These are phyloP conservation scores for Forsythia suspensa DNA, from an alignment of 257 asterid species.

Conservation along the genomic window DNA sequence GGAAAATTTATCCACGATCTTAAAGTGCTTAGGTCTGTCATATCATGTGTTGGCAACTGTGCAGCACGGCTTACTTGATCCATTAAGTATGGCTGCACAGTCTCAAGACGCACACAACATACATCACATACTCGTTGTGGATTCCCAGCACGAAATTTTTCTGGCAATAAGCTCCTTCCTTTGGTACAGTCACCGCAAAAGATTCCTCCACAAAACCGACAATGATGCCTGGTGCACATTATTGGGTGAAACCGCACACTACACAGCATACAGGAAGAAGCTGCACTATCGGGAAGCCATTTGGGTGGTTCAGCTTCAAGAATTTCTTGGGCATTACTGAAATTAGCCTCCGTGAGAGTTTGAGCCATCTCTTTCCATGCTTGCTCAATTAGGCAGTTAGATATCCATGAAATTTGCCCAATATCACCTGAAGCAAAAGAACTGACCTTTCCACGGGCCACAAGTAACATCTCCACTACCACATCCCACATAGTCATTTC, in stretches of 20 bases:
- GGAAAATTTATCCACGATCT: slow-evolving; percentile 99
- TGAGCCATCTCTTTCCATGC: slow-evolving; percentile 98
- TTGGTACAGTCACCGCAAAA: slow-evolving; percentile 84
- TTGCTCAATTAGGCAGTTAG: slow-evolving; percentile 72
- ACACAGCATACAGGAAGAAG: slow-evolving; percentile 93
- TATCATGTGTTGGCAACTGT: slow-evolving; percentile 85
- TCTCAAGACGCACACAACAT: slow-evolving; percentile 84
- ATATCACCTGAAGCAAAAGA: slow-evolving; percentile 78
- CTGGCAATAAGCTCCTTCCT: slow-evolving; percentile 93
- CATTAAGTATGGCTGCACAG: slow-evolving; percentile 89
- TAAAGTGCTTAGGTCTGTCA: slow-evolving; percentile 93
- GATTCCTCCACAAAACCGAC: slow-evolving; percentile 94
- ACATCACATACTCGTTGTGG: slow-evolving; percentile 98
- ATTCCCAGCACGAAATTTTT: slow-evolving; percentile 63
- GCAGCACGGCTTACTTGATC: slow-evolving; percentile 90
- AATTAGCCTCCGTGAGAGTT: slow-evolving; percentile 77
- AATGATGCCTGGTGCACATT: slow-evolving; percentile 97
- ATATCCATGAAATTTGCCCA: slow-evolving; percentile 60
- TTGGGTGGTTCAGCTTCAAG: slow-evolving; percentile 92
- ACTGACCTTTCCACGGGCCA: slow-evolving; percentile 82
- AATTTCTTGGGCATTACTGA: slow-evolving; percentile 62
- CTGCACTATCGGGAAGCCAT: slow-evolving; percentile 95
- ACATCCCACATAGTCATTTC: slow-evolving; percentile 99
- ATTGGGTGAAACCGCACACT: slow-evolving; percentile 87
- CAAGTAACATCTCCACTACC: slow-evolving; percentile 86